Conservation (phyloP, 805 yeast species). For the Vanderwaltozyma polyspora region DNA sequence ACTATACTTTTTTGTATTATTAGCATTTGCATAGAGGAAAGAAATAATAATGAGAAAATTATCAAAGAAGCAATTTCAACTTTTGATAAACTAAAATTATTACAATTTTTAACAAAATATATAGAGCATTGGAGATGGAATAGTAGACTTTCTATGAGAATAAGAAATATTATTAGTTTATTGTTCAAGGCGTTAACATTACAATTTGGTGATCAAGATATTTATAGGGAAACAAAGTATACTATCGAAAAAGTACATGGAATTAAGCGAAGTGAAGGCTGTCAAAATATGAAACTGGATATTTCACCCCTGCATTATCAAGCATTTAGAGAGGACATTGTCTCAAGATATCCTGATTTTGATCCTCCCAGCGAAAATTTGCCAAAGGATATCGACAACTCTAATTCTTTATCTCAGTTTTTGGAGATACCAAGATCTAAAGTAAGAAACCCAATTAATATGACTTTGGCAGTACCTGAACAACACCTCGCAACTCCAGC, state of each 20-base stretch:
- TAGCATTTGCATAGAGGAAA: conserved; percentile 14
- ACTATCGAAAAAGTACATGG: conserved; percentile 35
- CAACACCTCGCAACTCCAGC: conserved; percentile 67
- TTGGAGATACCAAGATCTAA: conserved; percentile 47
- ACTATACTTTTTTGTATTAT: conserved; percentile 18
- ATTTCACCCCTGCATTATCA: conserved; percentile 82
- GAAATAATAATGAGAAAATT: conserved; percentile 2
- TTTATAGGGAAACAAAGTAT: conserved; percentile 34
- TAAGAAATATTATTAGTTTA: conserved; percentile 45
- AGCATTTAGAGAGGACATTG: conserved; percentile 63
- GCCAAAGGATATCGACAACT: conserved; percentile 36
- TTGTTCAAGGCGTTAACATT: conserved; percentile 43
- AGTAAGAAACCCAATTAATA: conserved; percentile 22
- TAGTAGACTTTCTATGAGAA: conserved; percentile 32
- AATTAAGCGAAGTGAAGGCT: conserved; percentile 14
- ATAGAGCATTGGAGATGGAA: conserved; percentile 63
- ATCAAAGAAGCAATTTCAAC: conserved; percentile 5
- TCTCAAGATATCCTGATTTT: conserved; percentile 65
- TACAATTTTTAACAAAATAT: conserved; percentile 35
- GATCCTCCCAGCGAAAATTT: conserved; percentile 39
- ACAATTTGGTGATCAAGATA: conserved; percentile 48
- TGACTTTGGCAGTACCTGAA: conserved; percentile 21
- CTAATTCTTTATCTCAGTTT: conserved; percentile 48
- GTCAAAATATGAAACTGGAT: conserved; percentile 24
- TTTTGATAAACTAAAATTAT: conserved; percentile 25